A percentile compares a stretch with the other conserved stretches of the same genome.
phyloP scores from a whole-genome alignment of 345 rosid genomes.

The Physaria fendleri region DNA sequence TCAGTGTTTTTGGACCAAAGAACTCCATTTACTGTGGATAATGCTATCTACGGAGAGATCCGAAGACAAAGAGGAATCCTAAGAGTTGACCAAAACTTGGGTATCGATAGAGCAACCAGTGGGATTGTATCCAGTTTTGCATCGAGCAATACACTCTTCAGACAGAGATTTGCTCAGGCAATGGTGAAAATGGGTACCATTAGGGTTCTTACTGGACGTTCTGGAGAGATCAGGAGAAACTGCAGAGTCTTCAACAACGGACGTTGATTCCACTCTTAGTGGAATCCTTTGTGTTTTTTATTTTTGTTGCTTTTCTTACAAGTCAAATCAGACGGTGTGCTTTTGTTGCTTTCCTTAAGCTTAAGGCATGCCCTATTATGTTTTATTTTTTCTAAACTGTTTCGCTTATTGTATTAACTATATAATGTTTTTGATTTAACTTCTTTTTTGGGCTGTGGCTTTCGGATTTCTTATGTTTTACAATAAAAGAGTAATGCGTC shows the following conservation, averaged over 20 bases:
- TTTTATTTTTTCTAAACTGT: background rate
- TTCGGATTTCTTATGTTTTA: background rate
- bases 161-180: slow-evolving; percentile 42
- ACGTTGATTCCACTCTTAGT: slow-evolving; percentile 7
- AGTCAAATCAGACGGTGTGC: background rate
- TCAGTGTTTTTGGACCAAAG: slow-evolving; percentile 53
- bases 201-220: slow-evolving; percentile 45
- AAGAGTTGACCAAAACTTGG: slow-evolving; percentile 55
- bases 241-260: slow-evolving; percentile 47
- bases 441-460: background rate
- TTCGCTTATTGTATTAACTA: background rate
- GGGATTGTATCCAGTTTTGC: slow-evolving; percentile 40
- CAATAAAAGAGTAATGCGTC: too few species aligned
- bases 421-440: background rate
- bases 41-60: slow-evolving; percentile 41
- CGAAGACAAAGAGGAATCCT: slow-evolving; percentile 43
- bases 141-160: slow-evolving; percentile 25
- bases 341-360: too few species aligned
- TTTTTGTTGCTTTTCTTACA: background rate
- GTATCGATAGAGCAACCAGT: slow-evolving; percentile 30
- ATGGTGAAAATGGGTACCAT: slow-evolving; percentile 56
- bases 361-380: background rate
- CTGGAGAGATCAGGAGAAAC: slow-evolving; percentile 54
- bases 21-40: slow-evolving; percentile 43
- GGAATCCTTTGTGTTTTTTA: background rate